Conservation (phyloP, 2,329 filamentous ascomycete species). For the Passalora sequoiae region DNA sequence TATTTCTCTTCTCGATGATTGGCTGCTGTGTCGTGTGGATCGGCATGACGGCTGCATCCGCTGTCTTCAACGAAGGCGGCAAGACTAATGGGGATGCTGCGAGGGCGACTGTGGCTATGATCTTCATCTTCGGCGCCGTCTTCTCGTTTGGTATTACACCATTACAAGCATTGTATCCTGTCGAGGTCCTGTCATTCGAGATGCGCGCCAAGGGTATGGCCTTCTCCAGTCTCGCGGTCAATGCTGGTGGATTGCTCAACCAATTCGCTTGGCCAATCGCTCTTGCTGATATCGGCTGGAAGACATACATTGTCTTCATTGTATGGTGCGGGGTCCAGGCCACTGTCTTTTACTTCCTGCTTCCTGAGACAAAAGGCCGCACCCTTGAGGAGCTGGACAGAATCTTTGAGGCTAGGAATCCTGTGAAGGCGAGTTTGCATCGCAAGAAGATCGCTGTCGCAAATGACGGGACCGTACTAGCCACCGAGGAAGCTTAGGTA, state of each 20-base stretch:
- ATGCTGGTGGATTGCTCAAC: constrained; percentile 41
- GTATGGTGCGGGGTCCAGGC: constrained; percentile 33
- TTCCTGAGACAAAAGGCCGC: constrained; percentile 38
- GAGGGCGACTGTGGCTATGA: constrained; percentile 32
- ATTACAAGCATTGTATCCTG: constrained; percentile 37
- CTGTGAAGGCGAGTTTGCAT: constrained; percentile 34
- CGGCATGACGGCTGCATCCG: constrained; percentile 37
- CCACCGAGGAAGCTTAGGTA: constrained; percentile 20
- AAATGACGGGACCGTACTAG: constrained; percentile 22
- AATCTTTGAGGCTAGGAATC: constrained; percentile 40
- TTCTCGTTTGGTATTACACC: constrained; percentile 35
- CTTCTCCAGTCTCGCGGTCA: constrained; percentile 41
- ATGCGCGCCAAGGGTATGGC: constrained; percentile 45
- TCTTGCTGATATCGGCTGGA: constrained; percentile 25
- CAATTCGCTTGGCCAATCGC: constrained; percentile 32
- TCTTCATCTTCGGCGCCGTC: constrained; percentile 31
- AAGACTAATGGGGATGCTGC: constrained; percentile 27
- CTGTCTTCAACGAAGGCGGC: constrained; percentile 24
- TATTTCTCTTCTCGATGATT: constrained; percentile 39
- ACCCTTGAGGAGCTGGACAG: constrained; percentile 45
- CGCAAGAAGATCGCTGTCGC: constrained; percentile 25
- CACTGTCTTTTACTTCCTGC: constrained; percentile 32
- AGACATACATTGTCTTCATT: constrained; percentile 28
- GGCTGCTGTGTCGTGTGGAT: constrained; percentile 31
- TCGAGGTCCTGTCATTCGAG: constrained; percentile 45